Evolutionary conservation across 2,329 filamentous ascomycete genomes (phyloP).

Genomic region (Colletotrichum karsti): DNA sequence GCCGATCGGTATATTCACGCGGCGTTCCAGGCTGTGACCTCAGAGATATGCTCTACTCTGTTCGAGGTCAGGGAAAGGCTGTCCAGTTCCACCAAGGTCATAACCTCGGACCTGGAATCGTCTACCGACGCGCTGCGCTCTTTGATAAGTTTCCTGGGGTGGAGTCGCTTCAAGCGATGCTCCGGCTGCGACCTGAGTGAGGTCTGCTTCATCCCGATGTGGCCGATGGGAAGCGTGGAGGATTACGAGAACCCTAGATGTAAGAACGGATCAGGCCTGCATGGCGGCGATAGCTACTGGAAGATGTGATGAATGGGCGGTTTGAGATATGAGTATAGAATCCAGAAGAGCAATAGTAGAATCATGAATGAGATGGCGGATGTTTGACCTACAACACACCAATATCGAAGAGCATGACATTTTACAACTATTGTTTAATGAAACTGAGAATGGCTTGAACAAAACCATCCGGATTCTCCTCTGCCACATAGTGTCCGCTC

Average conservation of each 20-base stretch:
- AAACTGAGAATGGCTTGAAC: neutral
- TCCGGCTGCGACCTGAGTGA: constrained; percentile 60
- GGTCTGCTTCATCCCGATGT: constrained; percentile 68
- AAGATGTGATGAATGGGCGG: neutral
- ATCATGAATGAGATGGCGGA: too few relatives aligned
- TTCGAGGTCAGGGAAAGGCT: neutral
- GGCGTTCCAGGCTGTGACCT: constrained; percentile 42
- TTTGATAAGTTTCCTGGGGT: constrained; percentile 60
- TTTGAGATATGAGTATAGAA: too few relatives aligned
- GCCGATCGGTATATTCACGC: constrained; percentile 46
- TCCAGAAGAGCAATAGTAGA: too few relatives aligned
- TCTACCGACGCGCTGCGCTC: constrained; percentile 26
- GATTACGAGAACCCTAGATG: constrained; percentile 52
- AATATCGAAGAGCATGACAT: neutral
- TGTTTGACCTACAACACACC: too few relatives aligned
- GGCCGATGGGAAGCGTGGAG: constrained; percentile 63
- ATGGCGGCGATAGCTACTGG: neutral
- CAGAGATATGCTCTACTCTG: constrained; percentile 38
- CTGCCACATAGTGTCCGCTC: neutral
- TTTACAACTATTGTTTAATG: neutral
- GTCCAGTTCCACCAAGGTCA: neutral
- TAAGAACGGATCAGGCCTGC: neutral
- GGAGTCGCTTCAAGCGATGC: constrained; percentile 68
- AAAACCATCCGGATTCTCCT: neutral
- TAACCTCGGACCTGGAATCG: neutral